Percentiles rank a stretch among this genome's conserved stretches.
Conservation (phyloP, 1,284 basidiomycete genomes). For the Boletus sp. region DNA sequence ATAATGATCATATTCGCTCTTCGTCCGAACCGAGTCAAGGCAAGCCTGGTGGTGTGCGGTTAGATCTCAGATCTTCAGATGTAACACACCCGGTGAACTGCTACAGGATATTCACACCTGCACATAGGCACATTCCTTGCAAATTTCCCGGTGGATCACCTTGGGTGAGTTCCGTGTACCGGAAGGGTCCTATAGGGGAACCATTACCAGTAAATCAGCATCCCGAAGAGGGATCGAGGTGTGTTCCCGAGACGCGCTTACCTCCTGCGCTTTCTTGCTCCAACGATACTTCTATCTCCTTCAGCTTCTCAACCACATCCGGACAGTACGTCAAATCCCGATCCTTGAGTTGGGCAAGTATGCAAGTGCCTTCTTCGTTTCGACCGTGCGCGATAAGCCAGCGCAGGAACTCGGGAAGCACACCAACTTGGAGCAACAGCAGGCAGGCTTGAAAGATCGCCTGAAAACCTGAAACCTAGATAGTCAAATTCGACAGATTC, state of each 20-base stretch:
- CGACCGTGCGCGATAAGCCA: neutral
- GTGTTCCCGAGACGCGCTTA: neutral
- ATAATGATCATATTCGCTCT: slow-evolving; percentile 34
- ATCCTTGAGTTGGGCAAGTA: neutral
- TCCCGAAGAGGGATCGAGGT: neutral
- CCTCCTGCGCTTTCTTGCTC: neutral
- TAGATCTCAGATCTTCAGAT: neutral
- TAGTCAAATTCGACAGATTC: neutral
- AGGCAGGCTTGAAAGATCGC: too few relatives aligned
- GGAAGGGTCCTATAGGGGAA: neutral
- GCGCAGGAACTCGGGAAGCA: neutral
- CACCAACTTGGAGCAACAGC: neutral
- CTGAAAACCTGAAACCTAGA: neutral
- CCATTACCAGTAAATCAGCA: neutral
- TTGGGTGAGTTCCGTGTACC: neutral
- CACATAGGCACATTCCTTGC: neutral
- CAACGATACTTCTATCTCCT: neutral
- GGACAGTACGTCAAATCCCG: neutral
- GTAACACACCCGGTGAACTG: neutral
- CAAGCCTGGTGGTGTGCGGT: neutral
- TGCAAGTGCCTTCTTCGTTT: neutral
- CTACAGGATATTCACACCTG: neutral
- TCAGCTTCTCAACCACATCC: neutral
- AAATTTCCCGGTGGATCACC: neutral
- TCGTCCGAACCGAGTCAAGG: neutral